Base-by-base conservation (phyloP, 805 yeast genomes). In the Komagataella mondaviorum region DNA sequence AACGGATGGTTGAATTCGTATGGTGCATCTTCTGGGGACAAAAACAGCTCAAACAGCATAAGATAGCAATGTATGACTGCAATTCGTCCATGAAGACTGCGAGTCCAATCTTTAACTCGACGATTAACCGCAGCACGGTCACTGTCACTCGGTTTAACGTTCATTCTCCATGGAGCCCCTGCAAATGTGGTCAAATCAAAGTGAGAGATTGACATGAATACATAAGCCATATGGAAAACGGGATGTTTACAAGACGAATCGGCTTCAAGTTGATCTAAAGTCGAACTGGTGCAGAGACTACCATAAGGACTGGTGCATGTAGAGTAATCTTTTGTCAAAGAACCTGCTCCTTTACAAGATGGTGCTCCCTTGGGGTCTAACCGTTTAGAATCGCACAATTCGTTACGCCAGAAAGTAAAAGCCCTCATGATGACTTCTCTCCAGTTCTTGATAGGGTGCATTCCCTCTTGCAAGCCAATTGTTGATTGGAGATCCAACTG, bases 91-190 rank as follows among this genome's bases (percentile, higher is more conserved):
- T 69, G 72, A 12, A 62, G 53, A 7, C 75, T 68, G 5, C 61
- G 58, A 1, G 81, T 69, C 81, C 86, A 78, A 49, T 71, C 76
- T 44, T 68, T 63, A 17, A 85, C 73, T 55, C 81, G 69, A 12
- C 65, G 65, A 45, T 71, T 69, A 10, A 77, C 79, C 3, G 71
- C 66, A 20, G 72, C 71, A 55, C 78, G 73, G 52, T 78, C 82
- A 1, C 67, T 60, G 7, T 68, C 67, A 5, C 78, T 76, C 8
- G 85, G 80, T 44, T 69, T 70, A 43, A 82, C 88, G 58, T 78
- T 85, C 82, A 85, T 81, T 58, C 89, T 76, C 67, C 84, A 78
- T 1, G 93, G 93, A 6, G 88, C 85, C 1, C 96, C 96, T 2
- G 90, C 83, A 63, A 72, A 83, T 4, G 85, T 81, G 51, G 85